Base-by-base conservation (phyloP, 2,329 filamentous ascomycete genomes). In the Ophiostoma angusticollis region DNA sequence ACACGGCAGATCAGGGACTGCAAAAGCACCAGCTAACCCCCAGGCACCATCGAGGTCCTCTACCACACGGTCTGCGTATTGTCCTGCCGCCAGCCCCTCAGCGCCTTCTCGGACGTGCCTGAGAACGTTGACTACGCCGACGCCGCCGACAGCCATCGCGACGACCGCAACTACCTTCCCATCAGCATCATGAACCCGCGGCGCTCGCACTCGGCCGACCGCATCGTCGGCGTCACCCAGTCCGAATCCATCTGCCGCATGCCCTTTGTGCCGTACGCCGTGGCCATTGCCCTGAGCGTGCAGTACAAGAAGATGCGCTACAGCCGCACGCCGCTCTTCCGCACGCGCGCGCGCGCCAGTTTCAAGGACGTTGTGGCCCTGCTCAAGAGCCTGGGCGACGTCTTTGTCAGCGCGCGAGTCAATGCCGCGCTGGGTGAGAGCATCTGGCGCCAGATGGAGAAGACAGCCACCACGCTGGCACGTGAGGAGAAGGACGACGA, bases 41-140 rank as follows among this genome's bases (percentile, higher is more conserved):
- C n/a, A 74, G 72, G 65, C 7, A 77, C 74, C 0, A 63, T 79
- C 6, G 74, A 79, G 47, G 66, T 71, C 1, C 67, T 80, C 13
- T 80, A 80, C 48, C 73, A 79, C 47, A 72, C 74, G 3, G 68
- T 80, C 6, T 69, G 72, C 25, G 76, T 79, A 8, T 57, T 79
- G 2, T 78, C 74, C 0, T 77, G 71, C 35, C 65, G 74, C n/a
- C 62, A 69, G 5, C 60, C 67, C 1, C 44, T 47, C 1, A 49
- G 52, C 22, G 47, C 49, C 13, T 56, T 57, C 33, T 49, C 51
- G 4, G 49, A 4, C 53, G 63, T 31, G n/a, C n/a, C n/a, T n/a
- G n/a, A n/a, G n/a, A n/a, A n/a, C n/a, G n/a, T n/a, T n/a, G n/a
- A n/a, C 14, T 14, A 18, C 3, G 12, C 4, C 9, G 41, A 39